These are phyloP conservation scores for Skeletonema tropicum DNA, from an alignment of 108 stramenopile species.

Conservation along the genomic window DNA sequence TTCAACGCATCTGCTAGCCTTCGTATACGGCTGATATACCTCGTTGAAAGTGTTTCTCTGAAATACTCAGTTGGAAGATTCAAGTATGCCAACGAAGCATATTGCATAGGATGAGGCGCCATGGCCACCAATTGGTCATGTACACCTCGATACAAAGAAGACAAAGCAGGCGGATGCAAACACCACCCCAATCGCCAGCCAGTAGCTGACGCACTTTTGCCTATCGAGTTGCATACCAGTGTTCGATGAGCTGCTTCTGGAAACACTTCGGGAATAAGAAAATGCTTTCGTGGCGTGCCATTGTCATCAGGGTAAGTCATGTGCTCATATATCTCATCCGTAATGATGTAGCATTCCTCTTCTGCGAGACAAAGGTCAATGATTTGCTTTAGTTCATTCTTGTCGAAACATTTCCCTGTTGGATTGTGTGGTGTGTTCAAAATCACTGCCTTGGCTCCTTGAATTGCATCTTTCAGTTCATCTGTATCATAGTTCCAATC, in stretches of 20 bases:
- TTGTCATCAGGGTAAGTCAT: slow-evolving; percentile 54
- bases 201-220: slow-evolving; percentile 73
- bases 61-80: slow-evolving; percentile 64
- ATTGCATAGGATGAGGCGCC: slow-evolving; percentile 74
- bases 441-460: slow-evolving; percentile 65
- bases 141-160: slow-evolving; percentile 62
- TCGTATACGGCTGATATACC: slow-evolving; percentile 50
- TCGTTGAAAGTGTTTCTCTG: slow-evolving; percentile 23
- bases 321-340: slow-evolving; percentile 82
- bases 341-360: slow-evolving; percentile 69
- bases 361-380: slow-evolving; percentile 51
- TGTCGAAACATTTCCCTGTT: slow-evolving; percentile 88
- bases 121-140: slow-evolving; percentile 79
- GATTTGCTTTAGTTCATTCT: slow-evolving; percentile 74
- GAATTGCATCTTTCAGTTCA: slow-evolving; percentile 58
- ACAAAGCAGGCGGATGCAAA: slow-evolving; percentile 57
- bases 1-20: slow-evolving; percentile 43
- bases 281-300: slow-evolving; percentile 22
- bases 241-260: slow-evolving; percentile 52
- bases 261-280: slow-evolving; percentile 49
- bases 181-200: slow-evolving; percentile 74
- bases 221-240: slow-evolving; percentile 66
- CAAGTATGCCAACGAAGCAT: slow-evolving; percentile 62
- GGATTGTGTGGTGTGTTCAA: slow-evolving; percentile 97
- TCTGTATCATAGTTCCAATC: slow-evolving; percentile 59